A percentile compares a stretch with the other conserved stretches of the same genome.
These are phyloP conservation scores for Xanthoceras sorbifolium DNA, from an alignment of 345 rosid species.

Conservation along the genomic window DNA sequence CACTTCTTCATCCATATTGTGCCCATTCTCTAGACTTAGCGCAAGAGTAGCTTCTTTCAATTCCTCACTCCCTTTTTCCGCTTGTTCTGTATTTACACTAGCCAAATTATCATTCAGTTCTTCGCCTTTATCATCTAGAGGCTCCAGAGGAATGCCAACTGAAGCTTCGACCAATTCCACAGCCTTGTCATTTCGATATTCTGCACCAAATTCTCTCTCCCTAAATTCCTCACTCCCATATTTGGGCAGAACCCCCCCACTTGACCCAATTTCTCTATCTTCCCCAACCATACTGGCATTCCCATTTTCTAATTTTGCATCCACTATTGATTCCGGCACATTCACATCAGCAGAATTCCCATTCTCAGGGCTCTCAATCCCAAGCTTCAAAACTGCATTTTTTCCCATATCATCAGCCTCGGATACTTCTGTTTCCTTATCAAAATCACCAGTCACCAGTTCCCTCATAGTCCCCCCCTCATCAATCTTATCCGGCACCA, in stretches of 20 bases:
- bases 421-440: slow-evolving; percentile 31
- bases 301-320: slow-evolving; percentile 13
- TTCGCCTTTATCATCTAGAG: slow-evolving; percentile 30
- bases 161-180: slow-evolving; percentile 18
- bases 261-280: slow-evolving; percentile 13
- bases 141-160: slow-evolving; percentile 17
- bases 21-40: slow-evolving; percentile 14
- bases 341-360: slow-evolving; percentile 15
- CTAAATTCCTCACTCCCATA: slow-evolving; percentile 19
- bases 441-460: slow-evolving; percentile 13
- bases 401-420: slow-evolving; percentile 23
- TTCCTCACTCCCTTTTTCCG: slow-evolving; percentile 19
- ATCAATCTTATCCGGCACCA: slow-evolving; percentile 34
- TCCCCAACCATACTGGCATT: background rate
- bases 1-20: slow-evolving; percentile 20
- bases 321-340: slow-evolving; percentile 10
- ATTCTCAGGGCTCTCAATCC: slow-evolving; percentile 10
- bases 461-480: slow-evolving; percentile 45
- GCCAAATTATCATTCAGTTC: slow-evolving; percentile 18
- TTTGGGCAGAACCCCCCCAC: slow-evolving; percentile 22
- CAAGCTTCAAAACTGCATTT: slow-evolving; percentile 22
- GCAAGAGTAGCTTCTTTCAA: slow-evolving; percentile 18
- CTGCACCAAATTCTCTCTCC: slow-evolving; percentile 30
- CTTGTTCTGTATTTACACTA: slow-evolving; percentile 20
- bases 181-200: slow-evolving; percentile 14